Conservation (phyloP, 2,329 filamentous ascomycete genomes). For the Colletotrichum spaethianum region DNA sequence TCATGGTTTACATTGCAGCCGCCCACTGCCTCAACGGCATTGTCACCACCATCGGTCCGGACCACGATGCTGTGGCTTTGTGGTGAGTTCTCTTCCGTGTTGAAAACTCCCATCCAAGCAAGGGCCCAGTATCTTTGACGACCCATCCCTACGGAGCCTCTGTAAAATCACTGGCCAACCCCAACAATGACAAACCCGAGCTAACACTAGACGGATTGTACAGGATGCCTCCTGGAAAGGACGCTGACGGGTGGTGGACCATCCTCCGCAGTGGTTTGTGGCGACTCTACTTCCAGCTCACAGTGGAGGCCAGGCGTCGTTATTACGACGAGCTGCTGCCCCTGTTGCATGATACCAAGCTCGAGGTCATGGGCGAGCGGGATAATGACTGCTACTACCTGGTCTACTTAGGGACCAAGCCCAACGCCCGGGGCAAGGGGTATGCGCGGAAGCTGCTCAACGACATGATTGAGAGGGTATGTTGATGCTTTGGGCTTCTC, state of each 20-base stretch:
- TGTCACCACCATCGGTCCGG: conserved; percentile 80
- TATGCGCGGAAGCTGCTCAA: conserved; percentile 80
- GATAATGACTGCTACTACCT: conserved; percentile 84
- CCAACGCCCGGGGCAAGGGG: conserved; percentile 78
- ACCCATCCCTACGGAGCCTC: neutral
- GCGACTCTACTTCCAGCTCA: conserved; percentile 82
- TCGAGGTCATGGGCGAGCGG: conserved; percentile 75
- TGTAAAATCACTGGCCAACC: neutral
- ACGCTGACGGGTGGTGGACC: conserved; percentile 81
- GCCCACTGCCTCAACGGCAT: conserved; percentile 82
- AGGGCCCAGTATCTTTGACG: neutral
- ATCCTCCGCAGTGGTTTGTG: conserved; percentile 82
- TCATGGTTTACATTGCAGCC: conserved; percentile 83
- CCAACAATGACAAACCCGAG: conserved; percentile 9
- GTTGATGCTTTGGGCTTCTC: conserved; percentile 43
- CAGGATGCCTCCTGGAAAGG: conserved; percentile 82
- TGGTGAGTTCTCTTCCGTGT: conserved; percentile 69
- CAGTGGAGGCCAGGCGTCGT: conserved; percentile 77
- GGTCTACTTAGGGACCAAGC: conserved; percentile 85
- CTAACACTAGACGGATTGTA: conserved; percentile 36
- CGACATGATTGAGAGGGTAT: conserved; percentile 75
- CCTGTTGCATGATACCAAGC: conserved; percentile 80
- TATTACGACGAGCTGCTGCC: conserved; percentile 86
- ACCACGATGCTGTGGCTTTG: conserved; percentile 83
- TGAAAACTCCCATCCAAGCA: neutral